These are phyloP conservation scores for Aureobasidium sp. DNA, from an alignment of 2,329 filamentous ascomycete genomes.

Conservation along the genomic window DNA sequence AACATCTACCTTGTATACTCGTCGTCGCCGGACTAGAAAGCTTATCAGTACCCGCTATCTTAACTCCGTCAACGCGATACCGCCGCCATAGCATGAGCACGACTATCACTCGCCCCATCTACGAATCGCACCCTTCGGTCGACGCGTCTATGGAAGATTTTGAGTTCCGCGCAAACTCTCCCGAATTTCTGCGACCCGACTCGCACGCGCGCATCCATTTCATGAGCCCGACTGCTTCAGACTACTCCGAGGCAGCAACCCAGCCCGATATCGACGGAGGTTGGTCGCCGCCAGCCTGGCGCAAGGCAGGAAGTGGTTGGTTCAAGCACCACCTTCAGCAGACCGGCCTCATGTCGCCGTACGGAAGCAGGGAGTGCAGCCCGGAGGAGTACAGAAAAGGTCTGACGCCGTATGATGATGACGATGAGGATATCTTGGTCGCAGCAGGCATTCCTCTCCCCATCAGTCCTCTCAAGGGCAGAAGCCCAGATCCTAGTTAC, in stretches of 20 bases:
- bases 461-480: slow-evolving; percentile 42
- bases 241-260: slow-evolving; percentile 37
- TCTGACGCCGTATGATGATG: slow-evolving; percentile 35
- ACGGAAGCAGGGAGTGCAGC: slow-evolving; percentile 40
- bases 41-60: slow-evolving; percentile 11
- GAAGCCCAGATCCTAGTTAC: slow-evolving; percentile 25
- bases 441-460: slow-evolving; percentile 48
- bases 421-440: slow-evolving; percentile 39
- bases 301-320: slow-evolving; percentile 53
- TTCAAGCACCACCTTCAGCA: slow-evolving; percentile 38
- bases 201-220: slow-evolving; percentile 45
- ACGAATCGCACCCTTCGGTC: slow-evolving; percentile 52
- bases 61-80: slow-evolving; percentile 12
- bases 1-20: background rate
- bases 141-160: slow-evolving; percentile 57
- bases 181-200: slow-evolving; percentile 54
- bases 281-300: slow-evolving; percentile 62
- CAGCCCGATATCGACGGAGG: slow-evolving; percentile 46
- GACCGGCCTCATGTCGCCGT: slow-evolving; percentile 21
- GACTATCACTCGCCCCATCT: slow-evolving; percentile 31
- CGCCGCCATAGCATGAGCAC: slow-evolving; percentile 18
- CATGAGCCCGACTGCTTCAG: slow-evolving; percentile 33
- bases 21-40: background rate
- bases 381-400: slow-evolving; percentile 49
- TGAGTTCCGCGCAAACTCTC: slow-evolving; percentile 48